Conservation (phyloP, 768 basidiomycete species). For the Rhodotorula babjevae region DNA sequence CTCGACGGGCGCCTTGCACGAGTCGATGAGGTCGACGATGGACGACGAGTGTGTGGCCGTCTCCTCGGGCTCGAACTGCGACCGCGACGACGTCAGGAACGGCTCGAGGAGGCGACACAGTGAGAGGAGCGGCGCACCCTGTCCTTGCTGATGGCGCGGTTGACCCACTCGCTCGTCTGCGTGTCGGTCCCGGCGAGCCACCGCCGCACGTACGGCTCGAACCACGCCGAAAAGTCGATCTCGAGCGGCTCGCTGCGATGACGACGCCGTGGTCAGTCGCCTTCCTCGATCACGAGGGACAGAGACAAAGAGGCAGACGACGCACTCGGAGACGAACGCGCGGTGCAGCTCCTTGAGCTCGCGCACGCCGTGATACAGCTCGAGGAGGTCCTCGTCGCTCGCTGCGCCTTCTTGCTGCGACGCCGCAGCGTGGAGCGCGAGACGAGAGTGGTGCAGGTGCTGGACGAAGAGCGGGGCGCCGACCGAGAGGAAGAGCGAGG, state of each 20-base stretch:
- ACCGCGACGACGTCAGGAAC: background rate
- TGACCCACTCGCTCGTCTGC: slow-evolving; percentile 89
- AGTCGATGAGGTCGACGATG: slow-evolving; percentile 92
- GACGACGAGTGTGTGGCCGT: slow-evolving; percentile 83
- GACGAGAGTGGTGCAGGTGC: slow-evolving; percentile 21
- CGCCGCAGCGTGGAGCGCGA: slow-evolving; percentile 13
- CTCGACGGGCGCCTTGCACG: slow-evolving; percentile 78
- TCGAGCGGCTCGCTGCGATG: slow-evolving; percentile 46
- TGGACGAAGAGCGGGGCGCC: slow-evolving; percentile 29
- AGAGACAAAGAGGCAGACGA: slow-evolving; percentile 20
- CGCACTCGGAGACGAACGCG: slow-evolving; percentile 75
- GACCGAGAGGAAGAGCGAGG: slow-evolving; percentile 56
- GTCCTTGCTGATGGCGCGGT: slow-evolving; percentile 73
- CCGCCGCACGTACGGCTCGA: slow-evolving; percentile 77
- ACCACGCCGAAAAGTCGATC: slow-evolving; percentile 71
- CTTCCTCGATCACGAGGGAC: background rate
- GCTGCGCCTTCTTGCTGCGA: slow-evolving; percentile 52
- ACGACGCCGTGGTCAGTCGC: background rate
- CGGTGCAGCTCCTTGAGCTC: slow-evolving; percentile 70
- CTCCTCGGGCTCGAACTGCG: slow-evolving; percentile 62
- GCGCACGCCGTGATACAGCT: slow-evolving; percentile 72
- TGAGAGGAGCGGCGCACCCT: slow-evolving; percentile 53
- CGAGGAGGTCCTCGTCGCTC: slow-evolving; percentile 83
- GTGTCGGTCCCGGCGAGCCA: slow-evolving; percentile 85
- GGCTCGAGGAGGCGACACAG: slow-evolving; percentile 42